Evolutionary conservation across 495 filamentous ascomycete genomes (phyloP), one percentile per base, ranked within the genome.

Genomic region (Lasiosphaeris hirsuta): DNA sequence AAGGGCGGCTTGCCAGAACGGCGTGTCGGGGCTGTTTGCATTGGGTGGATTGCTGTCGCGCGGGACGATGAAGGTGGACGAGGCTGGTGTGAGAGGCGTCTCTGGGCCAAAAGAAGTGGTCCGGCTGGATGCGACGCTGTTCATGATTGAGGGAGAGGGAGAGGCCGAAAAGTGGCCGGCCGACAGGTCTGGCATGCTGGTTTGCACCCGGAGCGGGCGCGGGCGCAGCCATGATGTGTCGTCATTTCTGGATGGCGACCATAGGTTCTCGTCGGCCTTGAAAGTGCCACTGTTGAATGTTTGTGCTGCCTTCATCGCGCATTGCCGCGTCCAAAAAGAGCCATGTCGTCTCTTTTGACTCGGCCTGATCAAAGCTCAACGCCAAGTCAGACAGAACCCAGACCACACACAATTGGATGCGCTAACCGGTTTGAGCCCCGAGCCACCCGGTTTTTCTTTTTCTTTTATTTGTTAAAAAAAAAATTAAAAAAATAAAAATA

Each of bases 1-100:
- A 13, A 84, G 71, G 57, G 79, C 81, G 8, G 65, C 61, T 49
- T 76, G 72, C 74, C 75, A 73, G 61, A 70, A 63, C 14, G 57
- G 51, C 51, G 49, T 63, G 17, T 57, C 46, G 41, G 19, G 23
- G 7, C 30, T 41, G 11, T 39, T 33, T 42, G 15, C 39, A 23
- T 10, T 56, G 42, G n/a, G 23, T 13, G 53, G 35, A 33, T 17
- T 34, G 53, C 8, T 3, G 11, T 11, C 14, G 44, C 13, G 44
- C 15, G 11, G 19, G 19, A n/a, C 13, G 46, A 1, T 36, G 19
- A 33, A 34, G 46, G 34, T 33, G 3, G 19, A 48, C 10, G 46
- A 30, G 39, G 41, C 7, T 8, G 52, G n/a, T n/a, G 53, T 46
- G 30, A 18, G 30, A 34, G 43, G 33, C 3, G 42, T 38, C 41